phyloP scores from a whole-genome alignment of 441 rosid genomes.

The Erodium texanum region DNA sequence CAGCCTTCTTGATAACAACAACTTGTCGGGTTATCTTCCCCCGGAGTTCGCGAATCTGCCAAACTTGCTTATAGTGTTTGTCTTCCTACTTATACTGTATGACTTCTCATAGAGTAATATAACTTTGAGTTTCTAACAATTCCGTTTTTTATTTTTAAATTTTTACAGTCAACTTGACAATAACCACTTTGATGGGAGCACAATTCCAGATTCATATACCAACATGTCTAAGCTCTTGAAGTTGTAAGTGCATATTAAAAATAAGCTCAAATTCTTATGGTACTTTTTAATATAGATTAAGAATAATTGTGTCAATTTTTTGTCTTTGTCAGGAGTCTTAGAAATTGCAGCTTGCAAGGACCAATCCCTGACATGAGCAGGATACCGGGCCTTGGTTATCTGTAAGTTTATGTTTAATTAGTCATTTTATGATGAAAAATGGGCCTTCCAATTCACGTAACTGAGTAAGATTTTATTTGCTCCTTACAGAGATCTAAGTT shows the following conservation, averaged over 20 bases:
- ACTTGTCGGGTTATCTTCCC: constrained; percentile 79
- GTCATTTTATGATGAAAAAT: constrained; percentile 11
- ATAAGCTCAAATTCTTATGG: too few relatives aligned
- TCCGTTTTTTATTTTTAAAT: too few relatives aligned
- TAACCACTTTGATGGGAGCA: constrained; percentile 66
- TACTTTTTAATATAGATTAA: not conserved
- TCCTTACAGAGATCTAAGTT: constrained; percentile 66
- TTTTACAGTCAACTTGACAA: constrained; percentile 88
- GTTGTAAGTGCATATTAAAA: constrained; percentile 53
- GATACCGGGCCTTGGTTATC: constrained; percentile 65
- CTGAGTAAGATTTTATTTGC: constrained; percentile 8
- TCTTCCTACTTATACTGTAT: constrained; percentile 17
- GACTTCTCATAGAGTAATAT: not conserved
- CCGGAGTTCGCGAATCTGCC: constrained; percentile 71
- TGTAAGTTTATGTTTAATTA: constrained; percentile 43
- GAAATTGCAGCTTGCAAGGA: constrained; percentile 84
- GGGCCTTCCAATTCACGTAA: constrained; percentile 16
- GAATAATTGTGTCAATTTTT: constrained; percentile 1
- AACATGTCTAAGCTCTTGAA: constrained; percentile 73
- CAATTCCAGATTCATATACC: constrained; percentile 63
- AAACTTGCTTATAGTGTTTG: constrained; percentile 67
- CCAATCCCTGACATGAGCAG: constrained; percentile 75
- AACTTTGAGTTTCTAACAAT: constrained; percentile 10
- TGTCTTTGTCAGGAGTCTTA: constrained; percentile 60
- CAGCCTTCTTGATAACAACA: constrained; percentile 92